Conservation (phyloP, 2,329 filamentous ascomycete species). For the Dactylellina sp. region DNA sequence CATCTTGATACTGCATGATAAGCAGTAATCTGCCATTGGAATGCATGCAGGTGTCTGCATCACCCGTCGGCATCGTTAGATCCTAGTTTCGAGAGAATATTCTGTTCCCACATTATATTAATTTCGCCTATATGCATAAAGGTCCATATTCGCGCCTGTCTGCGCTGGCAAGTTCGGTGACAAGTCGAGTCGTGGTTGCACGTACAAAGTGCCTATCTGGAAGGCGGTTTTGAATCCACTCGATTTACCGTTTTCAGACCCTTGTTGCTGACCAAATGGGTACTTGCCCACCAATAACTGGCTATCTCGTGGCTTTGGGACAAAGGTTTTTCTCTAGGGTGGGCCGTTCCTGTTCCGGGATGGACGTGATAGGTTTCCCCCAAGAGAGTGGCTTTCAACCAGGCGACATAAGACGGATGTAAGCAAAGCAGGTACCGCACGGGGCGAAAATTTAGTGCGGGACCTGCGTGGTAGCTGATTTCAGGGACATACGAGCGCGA, state of each 20-base stretch:
- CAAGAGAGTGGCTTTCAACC: conserved; percentile 11
- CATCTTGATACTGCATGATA: conserved; percentile 22
- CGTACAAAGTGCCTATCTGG: background rate
- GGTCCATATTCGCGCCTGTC: background rate
- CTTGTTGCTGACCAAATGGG: conserved; percentile 41
- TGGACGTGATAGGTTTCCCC: conserved; percentile 5
- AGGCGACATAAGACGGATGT: conserved; percentile 23
- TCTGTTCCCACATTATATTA: background rate
- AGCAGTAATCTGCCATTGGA: conserved; percentile 42
- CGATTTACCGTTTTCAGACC: conserved; percentile 41
- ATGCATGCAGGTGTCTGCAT: conserved; percentile 9
- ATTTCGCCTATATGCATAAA: background rate
- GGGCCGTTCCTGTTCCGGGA: conserved; percentile 3
- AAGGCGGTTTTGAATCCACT: conserved; percentile 26
- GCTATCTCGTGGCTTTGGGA: conserved; percentile 22
- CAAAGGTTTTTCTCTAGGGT: background rate
- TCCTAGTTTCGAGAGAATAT: conserved; percentile 7
- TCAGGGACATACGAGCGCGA: conserved; percentile 30
- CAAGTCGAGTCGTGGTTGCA: conserved; percentile 1
- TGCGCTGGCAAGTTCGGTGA: background rate
- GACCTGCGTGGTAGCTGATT: conserved; percentile 19
- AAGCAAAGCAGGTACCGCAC: conserved; percentile 15
- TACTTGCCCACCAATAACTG: conserved; percentile 13
- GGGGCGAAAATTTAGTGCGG: conserved; percentile 3
- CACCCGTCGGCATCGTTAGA: conserved; percentile 3